Evolutionary conservation across 148 eudicot genomes (phyloP).

Genomic region (Rheum nobile): DNA sequence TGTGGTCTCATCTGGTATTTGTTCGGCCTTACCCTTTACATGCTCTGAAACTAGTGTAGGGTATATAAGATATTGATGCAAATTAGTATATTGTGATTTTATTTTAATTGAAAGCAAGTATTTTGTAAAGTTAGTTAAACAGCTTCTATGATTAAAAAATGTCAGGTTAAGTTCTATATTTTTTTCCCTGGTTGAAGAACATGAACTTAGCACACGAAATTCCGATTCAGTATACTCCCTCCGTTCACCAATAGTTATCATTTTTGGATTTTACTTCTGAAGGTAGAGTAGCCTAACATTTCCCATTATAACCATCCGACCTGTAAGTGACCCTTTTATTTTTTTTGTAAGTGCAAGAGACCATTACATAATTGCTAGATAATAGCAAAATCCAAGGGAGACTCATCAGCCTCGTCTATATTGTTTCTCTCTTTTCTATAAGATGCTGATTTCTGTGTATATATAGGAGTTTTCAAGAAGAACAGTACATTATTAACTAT

Average conservation of each 20-base stretch:
- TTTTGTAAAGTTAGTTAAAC: neutral
- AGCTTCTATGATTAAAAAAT: neutral
- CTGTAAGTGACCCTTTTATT: neutral
- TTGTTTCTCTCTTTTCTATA: neutral
- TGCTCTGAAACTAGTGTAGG: neutral
- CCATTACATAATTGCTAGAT: neutral
- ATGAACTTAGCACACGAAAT: no score
- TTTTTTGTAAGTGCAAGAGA: no score
- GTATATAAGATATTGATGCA: neutral
- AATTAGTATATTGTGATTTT: neutral
- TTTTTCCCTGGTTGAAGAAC: no score
- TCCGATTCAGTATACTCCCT: no score
- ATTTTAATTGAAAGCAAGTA: neutral
- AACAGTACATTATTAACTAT: neutral
- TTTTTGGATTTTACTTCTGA: no score
- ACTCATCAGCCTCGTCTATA: neutral
- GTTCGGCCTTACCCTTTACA: neutral
- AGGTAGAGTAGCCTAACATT: no score
- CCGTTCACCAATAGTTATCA: no score
- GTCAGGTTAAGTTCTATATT: no score
- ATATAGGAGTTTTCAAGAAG: neutral
- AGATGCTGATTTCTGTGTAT: neutral
- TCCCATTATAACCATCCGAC: neutral
- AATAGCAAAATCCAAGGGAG: neutral
- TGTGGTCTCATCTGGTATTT: neutral